A percentile compares a stretch with the other conserved stretches of the same genome.
Conservation (phyloP, 2,329 filamentous ascomycete genomes). For the Pezicula neosporulosa region DNA sequence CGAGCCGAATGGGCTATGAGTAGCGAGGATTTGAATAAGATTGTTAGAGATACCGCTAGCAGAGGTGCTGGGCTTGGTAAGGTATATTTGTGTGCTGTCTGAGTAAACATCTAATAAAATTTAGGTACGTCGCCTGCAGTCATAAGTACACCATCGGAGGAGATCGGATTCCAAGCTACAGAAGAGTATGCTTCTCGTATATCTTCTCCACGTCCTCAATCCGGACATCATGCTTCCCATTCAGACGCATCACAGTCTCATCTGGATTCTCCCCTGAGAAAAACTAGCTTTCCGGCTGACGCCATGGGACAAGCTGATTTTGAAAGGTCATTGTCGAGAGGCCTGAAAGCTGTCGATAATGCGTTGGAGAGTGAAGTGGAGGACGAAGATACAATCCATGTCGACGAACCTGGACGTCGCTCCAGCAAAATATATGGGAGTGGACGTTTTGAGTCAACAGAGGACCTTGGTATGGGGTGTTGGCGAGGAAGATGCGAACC, state of each 20-base stretch:
- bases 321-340: constrained; percentile 33
- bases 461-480: constrained; percentile 44
- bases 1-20: constrained; percentile 75
- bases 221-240: constrained; percentile 35
- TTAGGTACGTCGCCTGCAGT: constrained; percentile 62
- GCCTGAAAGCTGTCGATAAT: constrained; percentile 29
- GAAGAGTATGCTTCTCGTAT: constrained; percentile 81
- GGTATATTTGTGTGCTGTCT: constrained; percentile 22
- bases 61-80: constrained; percentile 50
- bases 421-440: constrained; percentile 40
- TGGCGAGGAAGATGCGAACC: constrained; percentile 41
- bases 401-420: constrained; percentile 61
- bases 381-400: constrained; percentile 67
- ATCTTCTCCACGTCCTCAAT: constrained; percentile 59
- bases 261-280: constrained; percentile 35
- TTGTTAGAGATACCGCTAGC: constrained; percentile 69
- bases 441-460: constrained; percentile 39
- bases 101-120: constrained; percentile 25
- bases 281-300: constrained; percentile 40
- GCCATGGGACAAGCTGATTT: constrained; percentile 18
- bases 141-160: constrained; percentile 78
- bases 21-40: constrained; percentile 84
- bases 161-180: constrained; percentile 82
- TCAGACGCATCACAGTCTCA: constrained; percentile 40
- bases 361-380: constrained; percentile 43